phyloP scores from a whole-genome alignment of 1,284 basidiomycete genomes.

The Ustilago tritici region DNA sequence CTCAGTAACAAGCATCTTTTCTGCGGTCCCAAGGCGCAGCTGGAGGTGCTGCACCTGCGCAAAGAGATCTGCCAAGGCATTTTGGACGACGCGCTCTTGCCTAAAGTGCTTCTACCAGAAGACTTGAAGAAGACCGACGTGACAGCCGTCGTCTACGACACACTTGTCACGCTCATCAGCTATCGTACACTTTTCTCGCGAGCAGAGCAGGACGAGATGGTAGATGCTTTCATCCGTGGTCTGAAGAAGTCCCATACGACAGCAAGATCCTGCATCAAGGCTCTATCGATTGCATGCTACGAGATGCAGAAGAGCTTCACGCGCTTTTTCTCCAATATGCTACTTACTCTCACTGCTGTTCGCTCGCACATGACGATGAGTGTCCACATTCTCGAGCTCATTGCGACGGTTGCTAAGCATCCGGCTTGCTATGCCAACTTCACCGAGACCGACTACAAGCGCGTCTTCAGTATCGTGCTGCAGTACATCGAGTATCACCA shows the following conservation, averaged over 20 bases:
- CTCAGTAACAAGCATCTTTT: conserved; percentile 96
- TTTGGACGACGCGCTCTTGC: conserved; percentile 74
- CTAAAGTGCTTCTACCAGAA: conserved; percentile 76
- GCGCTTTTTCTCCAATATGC: conserved; percentile 79
- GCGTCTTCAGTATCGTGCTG: conserved; percentile 93
- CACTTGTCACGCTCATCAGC: conserved; percentile 87
- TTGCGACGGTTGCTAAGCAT: conserved; percentile 86
- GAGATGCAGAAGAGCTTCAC: conserved; percentile 88
- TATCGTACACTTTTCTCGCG: conserved; percentile 84
- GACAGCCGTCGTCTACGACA: conserved; percentile 87
- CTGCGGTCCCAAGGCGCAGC: conserved; percentile 84
- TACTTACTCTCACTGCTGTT: conserved; percentile 91
- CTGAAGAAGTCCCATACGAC: conserved; percentile 80
- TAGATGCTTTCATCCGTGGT: conserved; percentile 86
- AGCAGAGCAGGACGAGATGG: conserved; percentile 77
- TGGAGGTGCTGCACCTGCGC: conserved; percentile 78
- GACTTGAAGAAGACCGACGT: conserved; percentile 76
- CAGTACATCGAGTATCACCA: conserved; percentile 86
- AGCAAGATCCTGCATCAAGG: conserved; percentile 91
- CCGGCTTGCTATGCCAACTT: conserved; percentile 88
- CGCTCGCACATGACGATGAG: conserved; percentile 94
- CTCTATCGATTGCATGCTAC: conserved; percentile 87
- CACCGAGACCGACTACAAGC: conserved; percentile 89
- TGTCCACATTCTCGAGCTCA: conserved; percentile 93
- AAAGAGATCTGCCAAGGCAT: conserved; percentile 80